A percentile compares a stretch with the other conserved stretches of the same genome.
Conservation (phyloP, 306 rosid genomes). For the Quercus dentata region DNA sequence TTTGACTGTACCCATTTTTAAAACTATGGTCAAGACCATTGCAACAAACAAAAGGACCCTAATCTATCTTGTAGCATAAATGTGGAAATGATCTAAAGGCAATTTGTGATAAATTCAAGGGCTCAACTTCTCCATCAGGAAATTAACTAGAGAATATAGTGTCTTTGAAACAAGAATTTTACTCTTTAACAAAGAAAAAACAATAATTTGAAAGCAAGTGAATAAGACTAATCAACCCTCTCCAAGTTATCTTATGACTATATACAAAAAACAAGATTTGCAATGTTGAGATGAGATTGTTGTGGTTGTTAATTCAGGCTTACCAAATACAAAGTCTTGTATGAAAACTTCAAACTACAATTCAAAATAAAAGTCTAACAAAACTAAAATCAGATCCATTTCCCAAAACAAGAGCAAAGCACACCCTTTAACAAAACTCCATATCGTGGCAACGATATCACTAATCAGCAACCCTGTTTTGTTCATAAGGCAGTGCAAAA, state of each 20-base stretch:
- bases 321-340: too few species aligned
- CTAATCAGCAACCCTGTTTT: conserved; percentile 52
- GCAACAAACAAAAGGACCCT: too few species aligned
- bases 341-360: neutral
- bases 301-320: neutral
- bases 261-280: neutral
- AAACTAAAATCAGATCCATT: neutral
- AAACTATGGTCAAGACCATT: too few species aligned
- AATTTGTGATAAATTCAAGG: too few species aligned
- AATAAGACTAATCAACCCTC: neutral
- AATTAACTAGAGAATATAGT: neutral
- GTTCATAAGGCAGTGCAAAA: conserved; percentile 45
- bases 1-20: fast-evolving
- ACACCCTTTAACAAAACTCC: neutral
- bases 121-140: neutral
- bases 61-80: too few species aligned
- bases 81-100: too few species aligned
- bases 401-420: neutral
- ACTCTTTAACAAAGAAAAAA: neutral
- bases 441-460: conserved; percentile 59
- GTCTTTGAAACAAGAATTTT: neutral
- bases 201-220: neutral
- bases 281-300: neutral
- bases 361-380: neutral
- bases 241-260: neutral